phyloP scores from a whole-genome alignment of 2,329 filamentous ascomycete genomes.

The Aspergillus oerlinghausenensis region DNA sequence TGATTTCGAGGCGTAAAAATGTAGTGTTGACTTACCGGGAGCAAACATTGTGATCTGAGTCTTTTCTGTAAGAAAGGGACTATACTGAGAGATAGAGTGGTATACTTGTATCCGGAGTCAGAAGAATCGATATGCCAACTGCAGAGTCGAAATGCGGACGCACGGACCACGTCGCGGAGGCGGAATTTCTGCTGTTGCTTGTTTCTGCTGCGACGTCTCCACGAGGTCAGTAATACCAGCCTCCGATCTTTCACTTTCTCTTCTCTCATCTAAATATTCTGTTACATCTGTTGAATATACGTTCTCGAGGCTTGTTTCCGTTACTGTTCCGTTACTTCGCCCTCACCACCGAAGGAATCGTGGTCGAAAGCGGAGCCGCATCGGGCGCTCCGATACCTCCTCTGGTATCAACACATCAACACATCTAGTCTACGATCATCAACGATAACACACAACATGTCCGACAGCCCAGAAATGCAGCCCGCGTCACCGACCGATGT shows the following conservation, averaged over 20 bases:
- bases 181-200: constrained; percentile 13
- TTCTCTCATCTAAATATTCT: not conserved
- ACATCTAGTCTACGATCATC: constrained; percentile 1
- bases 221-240: not conserved
- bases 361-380: constrained; percentile 1
- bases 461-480: constrained; percentile 34
- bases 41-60: constrained; percentile 28
- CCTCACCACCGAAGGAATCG: not conserved
- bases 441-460: constrained; percentile 25
- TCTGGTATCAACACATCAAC: constrained; percentile 4
- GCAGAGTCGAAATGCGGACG: not conserved
- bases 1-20: not conserved
- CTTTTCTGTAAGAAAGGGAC: constrained; percentile 2
- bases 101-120: constrained; percentile 4
- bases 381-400: constrained; percentile 3
- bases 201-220: not conserved
- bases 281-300: not conserved
- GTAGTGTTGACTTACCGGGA: constrained; percentile 21
- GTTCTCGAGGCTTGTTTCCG: not conserved
- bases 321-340: not conserved
- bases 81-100: constrained; percentile 3
- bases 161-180: constrained; percentile 16
- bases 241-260: not conserved
- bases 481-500: constrained; percentile 18
- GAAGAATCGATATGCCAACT: not conserved